Percentiles rank a stretch among this genome's conserved stretches.
Conservation (phyloP, 805 yeast genomes). For the Candida coquimbonensis region DNA sequence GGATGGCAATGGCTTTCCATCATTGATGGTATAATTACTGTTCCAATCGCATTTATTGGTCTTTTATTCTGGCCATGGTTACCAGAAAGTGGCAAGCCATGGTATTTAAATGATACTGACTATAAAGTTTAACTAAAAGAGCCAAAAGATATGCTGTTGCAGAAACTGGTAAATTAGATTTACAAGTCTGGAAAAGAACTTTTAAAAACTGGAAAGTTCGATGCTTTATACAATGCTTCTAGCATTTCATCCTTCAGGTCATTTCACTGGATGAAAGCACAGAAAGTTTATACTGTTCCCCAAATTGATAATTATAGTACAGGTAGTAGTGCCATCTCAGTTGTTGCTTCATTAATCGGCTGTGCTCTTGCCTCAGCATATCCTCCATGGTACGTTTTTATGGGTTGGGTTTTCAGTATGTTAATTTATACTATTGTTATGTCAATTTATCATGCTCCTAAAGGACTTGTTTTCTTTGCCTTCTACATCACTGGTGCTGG, state of each 20-base stretch:
- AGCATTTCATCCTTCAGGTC: constrained; percentile 1
- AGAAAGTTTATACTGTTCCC: constrained; percentile 1
- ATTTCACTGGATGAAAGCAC: constrained; percentile 5
- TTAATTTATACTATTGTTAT: constrained; percentile 43
- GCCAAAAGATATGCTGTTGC: constrained; percentile 3
- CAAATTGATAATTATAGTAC: background rate
- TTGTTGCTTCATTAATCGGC: constrained; percentile 2
- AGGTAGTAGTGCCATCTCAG: background rate
- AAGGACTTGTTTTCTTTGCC: constrained; percentile 49
- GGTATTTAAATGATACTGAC: background rate
- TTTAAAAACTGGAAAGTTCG: constrained; percentile 2
- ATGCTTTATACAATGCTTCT: background rate
- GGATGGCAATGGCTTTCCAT: constrained; percentile 62
- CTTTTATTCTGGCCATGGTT: background rate
- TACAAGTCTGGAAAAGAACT: constrained; percentile 1
- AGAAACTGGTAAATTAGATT: background rate
- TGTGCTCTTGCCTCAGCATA: constrained; percentile 1
- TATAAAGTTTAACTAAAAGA: background rate
- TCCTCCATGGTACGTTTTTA: constrained; percentile 1
- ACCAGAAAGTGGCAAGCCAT: constrained; percentile 1
- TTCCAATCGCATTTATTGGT: constrained; percentile 2
- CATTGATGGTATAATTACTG: constrained; percentile 7
- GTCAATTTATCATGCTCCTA: constrained; percentile 47
- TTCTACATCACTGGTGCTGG: constrained; percentile 41
- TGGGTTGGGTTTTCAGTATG: constrained; percentile 1